Evolutionary conservation across 1,139 yeast genomes (phyloP).

Genomic region (Zygosaccharomyces sapae): DNA sequence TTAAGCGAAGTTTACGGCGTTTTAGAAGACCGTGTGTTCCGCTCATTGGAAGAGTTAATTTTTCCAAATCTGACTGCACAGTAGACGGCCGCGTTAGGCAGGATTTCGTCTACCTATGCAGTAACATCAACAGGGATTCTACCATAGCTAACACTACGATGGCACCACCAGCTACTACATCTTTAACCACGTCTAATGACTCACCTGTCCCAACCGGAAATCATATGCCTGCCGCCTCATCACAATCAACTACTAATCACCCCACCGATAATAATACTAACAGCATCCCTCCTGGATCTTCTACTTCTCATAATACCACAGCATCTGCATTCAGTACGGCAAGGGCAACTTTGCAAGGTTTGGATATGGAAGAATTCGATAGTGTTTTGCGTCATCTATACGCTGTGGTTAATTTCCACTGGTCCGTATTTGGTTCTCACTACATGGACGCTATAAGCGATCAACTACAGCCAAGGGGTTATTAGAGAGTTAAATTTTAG

Average conservation of each 20-base stretch:
- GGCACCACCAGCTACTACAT: slow-evolving; percentile 3
- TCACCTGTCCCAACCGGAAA: no score
- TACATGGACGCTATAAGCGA: slow-evolving; percentile 33
- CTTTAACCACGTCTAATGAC: no score
- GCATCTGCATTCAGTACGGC: slow-evolving; percentile 1
- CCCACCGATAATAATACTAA: no score
- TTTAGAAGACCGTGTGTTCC: slow-evolving; percentile 66
- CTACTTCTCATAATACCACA: slow-evolving; percentile 6
- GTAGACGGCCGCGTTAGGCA: slow-evolving; percentile 36
- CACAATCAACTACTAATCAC: no score
- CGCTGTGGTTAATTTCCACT: slow-evolving; percentile 35
- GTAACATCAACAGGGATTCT: slow-evolving; percentile 10
- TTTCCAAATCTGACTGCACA: slow-evolving; percentile 31
- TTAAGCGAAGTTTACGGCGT: slow-evolving; percentile 72
- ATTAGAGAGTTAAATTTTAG: no score
- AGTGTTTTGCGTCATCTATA: slow-evolving; percentile 35
- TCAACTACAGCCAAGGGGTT: slow-evolving; percentile 18
- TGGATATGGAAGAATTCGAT: slow-evolving; percentile 35
- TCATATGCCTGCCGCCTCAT: no score
- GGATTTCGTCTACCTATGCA: slow-evolving; percentile 34
- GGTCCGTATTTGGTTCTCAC: slow-evolving; percentile 37
- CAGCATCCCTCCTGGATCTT: slow-evolving; percentile 4
- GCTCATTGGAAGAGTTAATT: slow-evolving; percentile 34
- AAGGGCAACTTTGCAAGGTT: slow-evolving; percentile 19
- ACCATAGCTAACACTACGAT: slow-evolving; percentile 4